Base-by-base conservation (phyloP, 371 early-diverging fungal species). In the Mucor piriformis region DNA sequence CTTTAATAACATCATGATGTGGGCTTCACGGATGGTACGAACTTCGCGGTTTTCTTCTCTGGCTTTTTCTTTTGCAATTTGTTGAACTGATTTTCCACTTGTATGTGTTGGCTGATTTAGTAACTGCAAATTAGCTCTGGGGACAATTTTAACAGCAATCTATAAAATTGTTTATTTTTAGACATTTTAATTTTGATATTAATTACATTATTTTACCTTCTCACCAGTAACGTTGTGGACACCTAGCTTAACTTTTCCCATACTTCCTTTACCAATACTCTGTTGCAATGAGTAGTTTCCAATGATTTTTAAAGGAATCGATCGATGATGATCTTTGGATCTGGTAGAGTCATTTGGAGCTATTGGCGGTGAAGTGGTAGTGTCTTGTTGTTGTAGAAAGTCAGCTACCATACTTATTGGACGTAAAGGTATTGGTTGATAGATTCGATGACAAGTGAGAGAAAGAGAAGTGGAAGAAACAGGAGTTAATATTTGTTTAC, bases 1-100 rank as follows among this genome's bases (percentile, higher is more conserved):
- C 46, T 89, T 76, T 12, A 98, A 73, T 8, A 99, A 81, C 78
- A 92, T 84, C 82, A 95, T 92, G 40, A 98, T 93, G 15, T 98
- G 88, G 0, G 90, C 89, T 69, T 93, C 93, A 24, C 99, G 86
- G 49, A 95, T 88, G 6, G 98, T 93, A 42, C 99, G 85, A 27
- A 88, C 82, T 67, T 98, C 98, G 44, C 91, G 84, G 55, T 87
- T 89, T 42, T 90, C 88, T 43, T 83, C 82, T 64, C 71, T 57
- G 29, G 74, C 75, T 20, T 69, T 74, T 55, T 78, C 79, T 56
- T 78, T 78, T 10, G 67, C 67, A 3, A 71, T 67, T 38, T 73
- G 77, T 12, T 67, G 59, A 21, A 58, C 33, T 32, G 68, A 50
- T 44, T 73, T 73, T 37, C 64, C 64, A 21, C 40, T 50, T 6